Conservation (phyloP, 1,139 yeast species). For the Sporopachydermia cereana region DNA sequence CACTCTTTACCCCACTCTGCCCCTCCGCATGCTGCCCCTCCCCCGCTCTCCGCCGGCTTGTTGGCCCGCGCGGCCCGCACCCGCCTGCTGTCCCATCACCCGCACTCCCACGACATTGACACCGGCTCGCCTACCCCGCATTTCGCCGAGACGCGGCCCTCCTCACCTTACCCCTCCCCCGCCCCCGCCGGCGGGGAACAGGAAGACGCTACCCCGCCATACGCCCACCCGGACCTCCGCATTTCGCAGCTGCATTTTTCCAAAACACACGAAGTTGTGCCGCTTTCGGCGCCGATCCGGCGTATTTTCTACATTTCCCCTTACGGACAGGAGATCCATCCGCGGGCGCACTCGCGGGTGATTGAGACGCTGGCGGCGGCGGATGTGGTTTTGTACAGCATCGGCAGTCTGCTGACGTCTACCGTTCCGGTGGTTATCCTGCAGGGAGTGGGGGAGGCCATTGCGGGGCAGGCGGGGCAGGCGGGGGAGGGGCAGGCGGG, state of each 20-base stretch:
- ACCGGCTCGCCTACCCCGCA: background rate
- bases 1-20: too few relatives aligned
- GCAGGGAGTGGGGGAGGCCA: slow-evolving; percentile 60
- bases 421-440: slow-evolving; percentile 65
- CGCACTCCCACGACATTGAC: slow-evolving; percentile 1
- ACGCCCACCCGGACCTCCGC: slow-evolving; percentile 68
- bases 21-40: background rate
- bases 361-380: slow-evolving; percentile 34
- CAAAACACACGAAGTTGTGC: slow-evolving; percentile 39
- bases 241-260: slow-evolving; percentile 65
- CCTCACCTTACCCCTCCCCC: slow-evolving; percentile 7
- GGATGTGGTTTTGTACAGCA: slow-evolving; percentile 57
- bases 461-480: slow-evolving; percentile 12
- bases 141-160: slow-evolving; percentile 5
- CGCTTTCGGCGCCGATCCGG: slow-evolving; percentile 64
- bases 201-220: slow-evolving; percentile 59
- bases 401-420: slow-evolving; percentile 85
- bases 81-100: background rate
- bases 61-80: background rate
- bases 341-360: slow-evolving; percentile 60
- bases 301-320: slow-evolving; percentile 76
- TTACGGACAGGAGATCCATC: slow-evolving; percentile 79
- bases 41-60: background rate
- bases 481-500: background rate
- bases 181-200: slow-evolving; percentile 25